Evolutionary conservation across 208 protist genomes (phyloP).

Genomic region (Trypanosoma boissoni): DNA sequence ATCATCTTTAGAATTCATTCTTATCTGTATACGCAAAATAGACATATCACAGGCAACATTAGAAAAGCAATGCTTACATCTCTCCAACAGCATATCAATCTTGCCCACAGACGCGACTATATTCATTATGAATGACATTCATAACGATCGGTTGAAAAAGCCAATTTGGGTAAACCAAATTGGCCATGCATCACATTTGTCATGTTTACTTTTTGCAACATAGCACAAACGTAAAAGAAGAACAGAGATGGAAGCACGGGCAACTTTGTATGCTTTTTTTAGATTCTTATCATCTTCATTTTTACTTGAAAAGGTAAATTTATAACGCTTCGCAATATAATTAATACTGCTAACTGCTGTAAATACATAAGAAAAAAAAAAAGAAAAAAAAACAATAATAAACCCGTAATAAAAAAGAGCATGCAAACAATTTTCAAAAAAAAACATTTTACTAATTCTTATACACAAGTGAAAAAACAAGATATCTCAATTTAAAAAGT

Average conservation of each 20-base stretch:
- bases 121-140: conserved; percentile 18
- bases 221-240: conserved; percentile 35
- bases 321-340: not conserved
- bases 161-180: conserved; percentile 10
- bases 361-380: conserved; percentile 11
- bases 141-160: conserved; percentile 15
- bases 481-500: conserved; percentile 2
- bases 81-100: conserved; percentile 34
- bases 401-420: conserved; percentile 1
- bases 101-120: conserved; percentile 31
- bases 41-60: conserved; percentile 27
- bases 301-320: not conserved
- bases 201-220: conserved; percentile 26
- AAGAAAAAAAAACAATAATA: not conserved
- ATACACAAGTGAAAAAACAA: not conserved
- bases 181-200: conserved; percentile 24
- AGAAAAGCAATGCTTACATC: conserved; percentile 24
- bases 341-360: not conserved
- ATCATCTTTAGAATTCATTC: conserved; percentile 20
- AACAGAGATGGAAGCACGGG: conserved; percentile 33
- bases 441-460: not conserved
- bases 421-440: not conserved
- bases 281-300: not conserved
- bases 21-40: conserved; percentile 4
- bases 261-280: conserved; percentile 12